Evolutionary conservation across 257 asterid genomes (phyloP), one percentile per base, ranked within the genome.

Genomic region (Buddleja alternifolia): DNA sequence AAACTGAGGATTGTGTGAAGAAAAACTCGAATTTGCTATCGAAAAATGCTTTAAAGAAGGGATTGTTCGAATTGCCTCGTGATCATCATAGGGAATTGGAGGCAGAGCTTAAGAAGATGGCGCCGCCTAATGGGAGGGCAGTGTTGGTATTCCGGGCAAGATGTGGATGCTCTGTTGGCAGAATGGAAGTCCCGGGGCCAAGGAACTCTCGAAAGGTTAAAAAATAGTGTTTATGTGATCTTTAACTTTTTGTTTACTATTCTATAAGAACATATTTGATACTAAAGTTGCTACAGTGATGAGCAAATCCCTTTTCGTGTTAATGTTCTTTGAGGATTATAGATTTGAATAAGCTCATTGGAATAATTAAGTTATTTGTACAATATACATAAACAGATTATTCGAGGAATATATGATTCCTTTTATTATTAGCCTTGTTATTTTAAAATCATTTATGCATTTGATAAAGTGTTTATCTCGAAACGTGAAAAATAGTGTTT

Each of bases 91-190:
- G 85, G 83, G 97, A 88, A 67, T 32, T 94, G 73, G 99, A 90
- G 79, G 90, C 92, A 1, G 97, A 94, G 91, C 96, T 94, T 25
- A 94, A 87, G 92, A 86, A 88, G 82, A 83, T 91, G 95, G 97
- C 96, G 8, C 99, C 99, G 0, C 85, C 84, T 29, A 94, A 94
- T 67, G 99, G 99, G 65, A 82, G 92, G 80, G 99, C 97, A 7
- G 86, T 94, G 48, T 82, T 94, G 36, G 85, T 94, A 46, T 94
- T 90, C 61, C 88, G 93, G 45, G 95, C 88, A 0, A 84, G 96
- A 70, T 94, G 99, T 72, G 99, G 99, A 48, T 94, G 99, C 75
- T 78, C 97, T 16, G 86, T 89, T 12, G 97, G 95, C 20, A 85
- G 85, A 70, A 77, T 94, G 96, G 99, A 94, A 77, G 95, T 94